phyloP scores from a whole-genome alignment of 2,329 filamentous ascomycete genomes.

The Aureobasidium namibiae region DNA sequence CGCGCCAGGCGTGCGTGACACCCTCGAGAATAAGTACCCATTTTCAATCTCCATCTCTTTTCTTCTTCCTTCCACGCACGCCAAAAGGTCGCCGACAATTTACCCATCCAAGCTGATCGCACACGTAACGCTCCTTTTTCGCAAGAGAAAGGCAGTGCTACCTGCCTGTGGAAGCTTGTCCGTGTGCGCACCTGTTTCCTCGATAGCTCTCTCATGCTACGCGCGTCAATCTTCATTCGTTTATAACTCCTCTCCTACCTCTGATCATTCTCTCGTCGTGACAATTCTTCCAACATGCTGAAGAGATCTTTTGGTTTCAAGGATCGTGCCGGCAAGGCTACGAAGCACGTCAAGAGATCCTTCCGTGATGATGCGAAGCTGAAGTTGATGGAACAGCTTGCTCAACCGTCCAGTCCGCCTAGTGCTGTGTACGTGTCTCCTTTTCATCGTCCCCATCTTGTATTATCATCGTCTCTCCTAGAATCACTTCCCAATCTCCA shows the following conservation, averaged over 20 bases:
- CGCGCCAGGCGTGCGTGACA: constrained; percentile 7
- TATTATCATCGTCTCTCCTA: background rate
- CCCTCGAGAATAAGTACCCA: background rate
- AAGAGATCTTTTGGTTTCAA: constrained; percentile 81
- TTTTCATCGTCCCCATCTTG: background rate
- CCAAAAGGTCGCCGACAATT: constrained; percentile 17
- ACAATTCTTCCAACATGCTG: constrained; percentile 59
- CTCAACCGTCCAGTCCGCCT: constrained; percentile 44
- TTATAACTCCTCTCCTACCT: constrained; percentile 9
- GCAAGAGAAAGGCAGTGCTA: background rate
- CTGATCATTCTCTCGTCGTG: constrained; percentile 27
- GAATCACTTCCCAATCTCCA: background rate
- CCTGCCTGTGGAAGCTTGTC: constrained; percentile 13
- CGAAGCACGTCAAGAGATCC: constrained; percentile 67
- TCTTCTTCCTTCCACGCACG: constrained; percentile 11
- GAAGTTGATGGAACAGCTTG: constrained; percentile 80
- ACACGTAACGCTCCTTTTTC: constrained; percentile 9
- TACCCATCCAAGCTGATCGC: constrained; percentile 11
- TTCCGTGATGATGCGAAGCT: constrained; percentile 71
- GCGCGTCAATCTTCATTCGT: constrained; percentile 14
- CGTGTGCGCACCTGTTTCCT: constrained; percentile 8
- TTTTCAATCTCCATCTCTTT: background rate
- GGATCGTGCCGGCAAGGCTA: constrained; percentile 81
- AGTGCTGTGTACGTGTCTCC: constrained; percentile 7
- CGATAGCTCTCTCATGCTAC: constrained; percentile 1